Percentiles rank a stretch among this genome's conserved stretches.
These are phyloP conservation scores for Polyporus tsugae DNA, from an alignment of 1,284 basidiomycete species.

Conservation along the genomic window DNA sequence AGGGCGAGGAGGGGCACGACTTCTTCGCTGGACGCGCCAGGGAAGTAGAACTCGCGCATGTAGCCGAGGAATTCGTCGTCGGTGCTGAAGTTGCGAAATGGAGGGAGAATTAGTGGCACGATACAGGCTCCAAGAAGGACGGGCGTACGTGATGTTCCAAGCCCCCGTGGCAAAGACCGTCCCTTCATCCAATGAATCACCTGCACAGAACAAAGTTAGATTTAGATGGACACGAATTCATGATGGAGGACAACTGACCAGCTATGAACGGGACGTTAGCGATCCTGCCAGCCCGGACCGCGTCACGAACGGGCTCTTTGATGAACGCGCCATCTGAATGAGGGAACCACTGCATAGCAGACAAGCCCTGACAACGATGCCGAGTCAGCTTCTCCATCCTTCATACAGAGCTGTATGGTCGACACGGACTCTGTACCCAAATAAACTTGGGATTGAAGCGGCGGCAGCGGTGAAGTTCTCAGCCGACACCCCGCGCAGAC, in stretches of 20 bases:
- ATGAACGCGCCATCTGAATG: conserved; percentile 46
- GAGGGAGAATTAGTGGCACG: not conserved
- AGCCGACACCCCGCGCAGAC: conserved; percentile 44
- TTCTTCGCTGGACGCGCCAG: conserved; percentile 14
- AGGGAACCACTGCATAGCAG: conserved; percentile 41
- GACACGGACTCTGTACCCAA: conserved; percentile 1
- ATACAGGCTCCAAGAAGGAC: not conserved
- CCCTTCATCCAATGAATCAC: conserved; percentile 43
- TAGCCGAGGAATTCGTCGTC: conserved; percentile 21
- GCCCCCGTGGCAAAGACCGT: conserved; percentile 37
- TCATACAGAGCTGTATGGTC: not conserved
- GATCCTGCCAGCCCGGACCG: conserved; percentile 36
- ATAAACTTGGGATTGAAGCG: not conserved
- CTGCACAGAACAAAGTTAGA: no score
- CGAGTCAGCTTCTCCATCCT: not conserved
- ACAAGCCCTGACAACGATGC: conserved; percentile 17
- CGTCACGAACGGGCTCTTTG: conserved; percentile 35
- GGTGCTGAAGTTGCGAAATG: conserved; percentile 11
- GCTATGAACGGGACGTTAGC: conserved; percentile 9
- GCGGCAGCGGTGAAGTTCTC: conserved; percentile 35
- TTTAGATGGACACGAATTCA: no score
- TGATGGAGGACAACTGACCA: no score
- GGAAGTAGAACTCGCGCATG: conserved; percentile 22
- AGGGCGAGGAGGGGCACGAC: conserved; percentile 30
- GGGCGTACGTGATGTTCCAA: conserved; percentile 24